phyloP scores from a whole-genome alignment of 441 rosid genomes.

The Erysimum cheiri region DNA sequence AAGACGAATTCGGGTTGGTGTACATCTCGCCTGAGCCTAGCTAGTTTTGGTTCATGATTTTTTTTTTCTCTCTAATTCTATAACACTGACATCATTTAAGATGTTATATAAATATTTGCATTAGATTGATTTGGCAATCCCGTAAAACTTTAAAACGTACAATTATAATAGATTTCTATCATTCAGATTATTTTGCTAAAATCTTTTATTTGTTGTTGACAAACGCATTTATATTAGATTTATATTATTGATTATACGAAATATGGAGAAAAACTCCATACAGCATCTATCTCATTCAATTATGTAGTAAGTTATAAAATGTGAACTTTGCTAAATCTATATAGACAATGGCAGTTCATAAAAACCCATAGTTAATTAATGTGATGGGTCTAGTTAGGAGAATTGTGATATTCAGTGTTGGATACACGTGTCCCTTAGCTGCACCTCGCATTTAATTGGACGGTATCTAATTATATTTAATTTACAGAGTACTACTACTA shows the following conservation, averaged over 20 bases:
- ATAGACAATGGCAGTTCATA: conserved; percentile 4
- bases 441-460: conserved; percentile 20
- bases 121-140: background rate
- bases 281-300: background rate
- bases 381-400: background rate
- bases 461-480: conserved; percentile 1
- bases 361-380: conserved; percentile 16
- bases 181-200: background rate
- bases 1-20: background rate
- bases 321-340: conserved; percentile 12
- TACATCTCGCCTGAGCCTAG: background rate
- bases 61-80: background rate
- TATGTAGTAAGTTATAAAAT: background rate
- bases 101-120: background rate
- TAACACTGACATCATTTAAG: background rate
- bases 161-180: background rate
- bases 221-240: no score
- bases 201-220: background rate
- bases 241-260: background rate
- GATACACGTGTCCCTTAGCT: conserved; percentile 25
- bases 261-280: background rate
- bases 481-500: background rate
- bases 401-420: conserved; percentile 2
- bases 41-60: background rate
- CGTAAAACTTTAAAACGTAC: background rate